Percentiles rank a stretch among this genome's conserved stretches.
phyloP scores from a whole-genome alignment of 345 rosid species.

The Lepidium aucheri region DNA sequence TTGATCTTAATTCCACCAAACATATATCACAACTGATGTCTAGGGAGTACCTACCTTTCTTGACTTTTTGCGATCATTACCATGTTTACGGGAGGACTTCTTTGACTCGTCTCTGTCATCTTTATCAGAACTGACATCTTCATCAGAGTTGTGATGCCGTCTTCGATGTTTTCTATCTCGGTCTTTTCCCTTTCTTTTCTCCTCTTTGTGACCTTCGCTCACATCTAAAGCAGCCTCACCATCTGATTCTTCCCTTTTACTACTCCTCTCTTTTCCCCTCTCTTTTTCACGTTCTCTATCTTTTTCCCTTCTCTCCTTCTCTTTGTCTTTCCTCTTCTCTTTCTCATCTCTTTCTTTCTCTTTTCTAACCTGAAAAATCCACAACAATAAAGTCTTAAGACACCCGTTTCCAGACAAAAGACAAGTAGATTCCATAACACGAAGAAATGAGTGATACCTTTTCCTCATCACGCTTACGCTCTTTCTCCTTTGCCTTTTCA shows the following conservation, averaged over 20 bases:
- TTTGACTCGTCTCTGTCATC: slow-evolving; percentile 74
- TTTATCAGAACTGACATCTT: slow-evolving; percentile 73
- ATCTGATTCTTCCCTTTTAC: slow-evolving; percentile 73
- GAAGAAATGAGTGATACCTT: slow-evolving; percentile 46
- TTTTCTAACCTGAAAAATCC: slow-evolving; percentile 52
- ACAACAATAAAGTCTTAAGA: neutral
- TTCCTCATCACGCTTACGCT: slow-evolving; percentile 90
- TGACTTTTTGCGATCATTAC: slow-evolving; percentile 77
- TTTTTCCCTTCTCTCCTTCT: slow-evolving; percentile 61
- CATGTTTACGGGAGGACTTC: slow-evolving; percentile 74
- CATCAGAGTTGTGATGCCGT: slow-evolving; percentile 51
- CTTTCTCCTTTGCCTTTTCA: slow-evolving; percentile 93
- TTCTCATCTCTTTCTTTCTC: slow-evolving; percentile 48
- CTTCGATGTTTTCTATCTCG: slow-evolving; percentile 74
- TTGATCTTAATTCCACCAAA: neutral
- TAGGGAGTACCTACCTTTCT: slow-evolving; percentile 71
- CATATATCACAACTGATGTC: neutral
- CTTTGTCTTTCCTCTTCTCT: slow-evolving; percentile 57
- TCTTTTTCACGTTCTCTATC: slow-evolving; percentile 78
- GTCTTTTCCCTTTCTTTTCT: slow-evolving; percentile 72
- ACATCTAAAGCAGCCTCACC: slow-evolving; percentile 58
- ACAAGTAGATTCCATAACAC: neutral
- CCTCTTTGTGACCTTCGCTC: slow-evolving; percentile 70
- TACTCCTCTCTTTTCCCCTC: slow-evolving; percentile 63
- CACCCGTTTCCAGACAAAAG: neutral